phyloP scores from a whole-genome alignment of 2,329 filamentous ascomycete species.

The Fusarium protoensiforme region DNA sequence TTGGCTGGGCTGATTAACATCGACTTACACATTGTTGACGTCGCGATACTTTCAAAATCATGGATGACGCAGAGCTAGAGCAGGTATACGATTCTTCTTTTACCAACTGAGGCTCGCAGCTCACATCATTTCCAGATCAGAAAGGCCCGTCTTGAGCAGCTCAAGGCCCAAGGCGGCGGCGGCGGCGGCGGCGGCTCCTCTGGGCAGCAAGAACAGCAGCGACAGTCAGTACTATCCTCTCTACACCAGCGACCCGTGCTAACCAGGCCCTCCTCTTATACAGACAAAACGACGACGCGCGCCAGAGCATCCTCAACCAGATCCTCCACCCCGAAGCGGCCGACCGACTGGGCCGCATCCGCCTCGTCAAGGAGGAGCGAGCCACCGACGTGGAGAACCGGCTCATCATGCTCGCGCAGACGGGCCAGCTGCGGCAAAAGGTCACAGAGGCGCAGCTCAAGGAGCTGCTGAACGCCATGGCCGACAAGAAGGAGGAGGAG shows the following conservation, averaged over 20 bases:
- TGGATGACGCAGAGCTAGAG: conserved; percentile 59
- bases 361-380: conserved; percentile 92
- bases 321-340: conserved; percentile 95
- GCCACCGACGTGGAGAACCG: conserved; percentile 92
- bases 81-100: conserved; percentile 44
- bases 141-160: conserved; percentile 91
- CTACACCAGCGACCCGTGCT: too few species aligned
- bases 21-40: conserved; percentile 15
- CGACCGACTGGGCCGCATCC: conserved; percentile 92
- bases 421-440: conserved; percentile 86
- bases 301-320: conserved; percentile 82
- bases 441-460: conserved; percentile 95
- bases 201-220: conserved; percentile 68
- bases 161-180: conserved; percentile 77
- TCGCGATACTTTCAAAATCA: conserved; percentile 37
- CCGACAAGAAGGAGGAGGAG: conserved; percentile 81
- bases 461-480: conserved; percentile 85
- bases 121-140: conserved; percentile 72
- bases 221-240: conserved; percentile 44
- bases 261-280: not conserved
- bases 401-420: conserved; percentile 89
- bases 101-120: not conserved
- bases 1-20: conserved; percentile 33
- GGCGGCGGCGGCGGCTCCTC: conserved; percentile 55
- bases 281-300: conserved; percentile 73